Evolutionary conservation across 331 rosid species (phyloP).

Genomic region (Prunus yedoensis): DNA sequence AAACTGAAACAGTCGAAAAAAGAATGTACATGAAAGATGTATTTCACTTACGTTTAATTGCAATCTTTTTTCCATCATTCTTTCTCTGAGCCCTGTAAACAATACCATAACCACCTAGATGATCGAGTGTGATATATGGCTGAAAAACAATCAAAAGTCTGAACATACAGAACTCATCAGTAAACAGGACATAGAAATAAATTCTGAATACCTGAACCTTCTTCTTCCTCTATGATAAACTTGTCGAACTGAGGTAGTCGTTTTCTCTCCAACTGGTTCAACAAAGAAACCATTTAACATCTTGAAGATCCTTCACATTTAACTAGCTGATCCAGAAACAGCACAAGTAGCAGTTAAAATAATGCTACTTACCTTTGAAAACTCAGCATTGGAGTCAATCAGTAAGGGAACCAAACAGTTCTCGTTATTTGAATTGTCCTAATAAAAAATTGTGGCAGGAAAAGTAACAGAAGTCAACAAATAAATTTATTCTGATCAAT

Average conservation of each 20-base stretch:
- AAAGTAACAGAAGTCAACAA: constrained; percentile 22
- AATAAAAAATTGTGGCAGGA: constrained; percentile 19
- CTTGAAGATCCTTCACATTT: background rate
- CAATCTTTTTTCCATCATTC: constrained; percentile 29
- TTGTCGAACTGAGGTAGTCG: background rate
- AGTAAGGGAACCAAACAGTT: constrained; percentile 28
- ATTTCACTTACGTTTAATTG: constrained; percentile 33
- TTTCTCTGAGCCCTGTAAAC: constrained; percentile 36
- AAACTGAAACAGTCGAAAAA: background rate
- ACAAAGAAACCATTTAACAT: constrained; percentile 14
- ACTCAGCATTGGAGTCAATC: constrained; percentile 23
- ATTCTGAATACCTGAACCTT: constrained; percentile 36
- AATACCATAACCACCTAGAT: constrained; percentile 15
- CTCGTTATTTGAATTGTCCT: constrained; percentile 17
- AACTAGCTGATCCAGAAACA: background rate
- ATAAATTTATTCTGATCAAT: constrained; percentile 12
- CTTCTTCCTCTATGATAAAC: constrained; percentile 40
- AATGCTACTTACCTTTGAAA: constrained; percentile 36
- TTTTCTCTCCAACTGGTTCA: constrained; percentile 32
- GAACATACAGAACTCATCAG: background rate
- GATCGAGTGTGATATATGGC: background rate
- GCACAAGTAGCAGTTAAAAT: constrained; percentile 9
- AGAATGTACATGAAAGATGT: background rate
- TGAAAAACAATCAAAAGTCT: background rate
- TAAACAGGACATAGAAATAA: background rate